Percentiles rank a stretch among this genome's conserved stretches.
Conservation (phyloP, 202 grass and related monocot species). For the Saccharum hybrid region DNA sequence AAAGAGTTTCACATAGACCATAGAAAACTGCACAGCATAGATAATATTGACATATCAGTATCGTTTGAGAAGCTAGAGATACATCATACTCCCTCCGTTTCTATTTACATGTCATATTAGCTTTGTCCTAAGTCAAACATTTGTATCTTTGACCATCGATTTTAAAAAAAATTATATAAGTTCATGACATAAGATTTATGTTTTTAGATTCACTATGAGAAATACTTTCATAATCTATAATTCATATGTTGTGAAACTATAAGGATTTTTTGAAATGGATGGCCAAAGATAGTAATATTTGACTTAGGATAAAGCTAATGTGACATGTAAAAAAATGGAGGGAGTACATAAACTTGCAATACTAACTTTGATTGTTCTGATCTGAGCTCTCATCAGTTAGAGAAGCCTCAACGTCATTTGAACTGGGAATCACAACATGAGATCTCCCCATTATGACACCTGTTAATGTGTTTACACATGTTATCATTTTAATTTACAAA, state of each 20-base stretch:
- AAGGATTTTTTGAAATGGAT: too few relatives aligned
- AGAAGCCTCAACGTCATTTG: conserved; percentile 66
- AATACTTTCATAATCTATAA: too few relatives aligned
- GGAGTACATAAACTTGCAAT: conserved; percentile 2
- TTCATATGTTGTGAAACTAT: too few relatives aligned
- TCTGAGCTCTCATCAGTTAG: conserved; percentile 59
- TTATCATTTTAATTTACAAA: conserved; percentile 24
- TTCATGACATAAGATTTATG: too few relatives aligned
- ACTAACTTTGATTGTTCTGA: conserved; percentile 76
- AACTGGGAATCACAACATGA: conserved; percentile 73
- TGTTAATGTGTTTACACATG: conserved; percentile 34
- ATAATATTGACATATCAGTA: conserved; percentile 36
- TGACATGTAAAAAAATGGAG: too few relatives aligned
- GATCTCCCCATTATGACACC: conserved; percentile 71
- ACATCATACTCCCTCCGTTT: not conserved
- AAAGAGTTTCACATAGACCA: conserved; percentile 74
- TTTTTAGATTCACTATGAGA: too few relatives aligned
- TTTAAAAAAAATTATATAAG: too few relatives aligned
- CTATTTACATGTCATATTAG: too few relatives aligned
- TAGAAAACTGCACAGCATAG: conserved; percentile 72
- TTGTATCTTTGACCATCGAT: too few relatives aligned
- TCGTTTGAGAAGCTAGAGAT: conserved; percentile 21
- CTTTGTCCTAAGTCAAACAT: too few relatives aligned
- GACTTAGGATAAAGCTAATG: too few relatives aligned
- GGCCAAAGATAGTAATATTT: too few relatives aligned